Evolutionary conservation across 1,284 basidiomycete species (phyloP).

Genomic region (Thecaphora frezii): DNA sequence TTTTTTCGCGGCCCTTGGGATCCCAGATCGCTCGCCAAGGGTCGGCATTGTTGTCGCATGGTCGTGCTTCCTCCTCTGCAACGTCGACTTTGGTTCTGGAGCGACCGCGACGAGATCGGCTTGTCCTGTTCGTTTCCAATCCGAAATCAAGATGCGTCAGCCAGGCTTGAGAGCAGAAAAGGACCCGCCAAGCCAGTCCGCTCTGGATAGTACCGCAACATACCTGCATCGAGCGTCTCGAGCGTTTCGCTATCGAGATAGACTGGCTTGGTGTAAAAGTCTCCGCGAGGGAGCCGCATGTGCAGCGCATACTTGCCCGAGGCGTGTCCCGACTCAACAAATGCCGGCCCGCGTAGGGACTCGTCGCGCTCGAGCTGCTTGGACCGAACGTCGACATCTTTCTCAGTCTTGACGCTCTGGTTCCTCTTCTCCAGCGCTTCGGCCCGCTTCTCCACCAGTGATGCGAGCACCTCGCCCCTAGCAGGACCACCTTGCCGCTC

Average conservation of each 20-base stretch:
- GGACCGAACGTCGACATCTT: not conserved
- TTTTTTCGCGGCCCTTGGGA: not conserved
- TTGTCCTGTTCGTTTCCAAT: conserved; percentile 5
- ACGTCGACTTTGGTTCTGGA: no score
- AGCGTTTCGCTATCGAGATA: conserved; percentile 16
- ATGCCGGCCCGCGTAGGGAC: not conserved
- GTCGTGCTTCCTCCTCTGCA: not conserved
- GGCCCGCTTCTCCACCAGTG: conserved; percentile 15
- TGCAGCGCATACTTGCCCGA: conserved; percentile 45
- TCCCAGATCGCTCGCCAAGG: not conserved
- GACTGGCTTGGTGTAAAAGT: conserved; percentile 54
- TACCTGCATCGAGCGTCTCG: conserved; percentile 29
- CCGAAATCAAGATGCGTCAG: no score
- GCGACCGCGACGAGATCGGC: conserved; percentile 48
- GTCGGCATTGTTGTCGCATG: not conserved
- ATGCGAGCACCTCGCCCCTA: conserved; percentile 13
- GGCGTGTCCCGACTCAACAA: conserved; percentile 4
- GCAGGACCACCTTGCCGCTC: conserved; percentile 10
- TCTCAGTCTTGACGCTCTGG: conserved; percentile 7
- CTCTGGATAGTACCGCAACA: no score
- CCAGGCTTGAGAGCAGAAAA: no score
- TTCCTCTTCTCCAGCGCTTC: conserved; percentile 4
- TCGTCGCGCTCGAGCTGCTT: not conserved
- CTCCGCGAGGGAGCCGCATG: conserved; percentile 50
- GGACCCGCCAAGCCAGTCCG: no score